Conservation (phyloP, 1,284 basidiomycete genomes). For the Lentinula novae-zelandiae region DNA sequence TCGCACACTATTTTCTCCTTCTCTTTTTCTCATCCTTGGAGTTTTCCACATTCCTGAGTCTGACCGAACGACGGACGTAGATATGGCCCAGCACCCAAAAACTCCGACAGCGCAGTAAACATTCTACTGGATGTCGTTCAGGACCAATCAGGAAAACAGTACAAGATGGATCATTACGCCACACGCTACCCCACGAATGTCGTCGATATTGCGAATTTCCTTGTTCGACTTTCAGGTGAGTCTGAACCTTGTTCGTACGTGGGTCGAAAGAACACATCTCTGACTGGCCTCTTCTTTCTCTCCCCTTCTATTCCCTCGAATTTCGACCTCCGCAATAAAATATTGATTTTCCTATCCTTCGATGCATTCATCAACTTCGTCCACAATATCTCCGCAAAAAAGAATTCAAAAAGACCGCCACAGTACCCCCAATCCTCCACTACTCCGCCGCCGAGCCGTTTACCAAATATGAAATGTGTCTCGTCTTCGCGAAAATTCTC, state of each 20-base stretch:
- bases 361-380: background rate
- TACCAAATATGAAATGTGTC: slow-evolving; percentile 84
- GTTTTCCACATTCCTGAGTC: background rate
- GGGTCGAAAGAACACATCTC: too few relatives aligned
- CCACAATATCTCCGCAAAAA: background rate
- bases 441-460: slow-evolving; percentile 73
- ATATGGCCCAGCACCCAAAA: slow-evolving; percentile 74
- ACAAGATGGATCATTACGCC: slow-evolving; percentile 87
- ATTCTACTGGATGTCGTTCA: slow-evolving; percentile 74
- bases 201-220: slow-evolving; percentile 71
- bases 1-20: background rate
- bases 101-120: slow-evolving; percentile 78
- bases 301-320: too few relatives aligned
- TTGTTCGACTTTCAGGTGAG: slow-evolving; percentile 62
- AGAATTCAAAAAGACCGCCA: background rate
- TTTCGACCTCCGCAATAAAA: background rate
- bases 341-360: too few relatives aligned
- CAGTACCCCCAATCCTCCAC: slow-evolving; percentile 67
- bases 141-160: slow-evolving; percentile 73
- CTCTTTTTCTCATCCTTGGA: background rate
- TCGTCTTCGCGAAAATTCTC: slow-evolving; percentile 68
- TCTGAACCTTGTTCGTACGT: slow-evolving; percentile 3
- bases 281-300: too few relatives aligned
- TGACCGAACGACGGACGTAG: slow-evolving; percentile 31
- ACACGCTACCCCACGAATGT: slow-evolving; percentile 81